These are phyloP conservation scores for Sclerotinia subarctica DNA, from an alignment of 2,329 filamentous ascomycete genomes.

Conservation along the genomic window DNA sequence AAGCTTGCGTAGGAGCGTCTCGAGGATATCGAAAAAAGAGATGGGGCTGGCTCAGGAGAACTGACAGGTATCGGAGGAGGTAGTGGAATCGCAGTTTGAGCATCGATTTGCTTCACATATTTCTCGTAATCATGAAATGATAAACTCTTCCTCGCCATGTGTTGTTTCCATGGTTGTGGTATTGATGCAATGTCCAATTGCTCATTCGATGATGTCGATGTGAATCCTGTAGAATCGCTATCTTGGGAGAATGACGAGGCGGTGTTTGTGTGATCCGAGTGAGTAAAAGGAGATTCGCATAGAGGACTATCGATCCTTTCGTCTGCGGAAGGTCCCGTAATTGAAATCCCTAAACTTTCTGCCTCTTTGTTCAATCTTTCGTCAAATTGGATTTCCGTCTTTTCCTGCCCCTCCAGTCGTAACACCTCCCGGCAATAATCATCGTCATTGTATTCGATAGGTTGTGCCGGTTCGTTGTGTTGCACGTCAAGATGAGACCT, in stretches of 20 bases:
- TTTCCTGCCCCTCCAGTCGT: conserved; percentile 28
- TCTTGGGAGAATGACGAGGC: conserved; percentile 32
- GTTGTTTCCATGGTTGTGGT: conserved; percentile 25
- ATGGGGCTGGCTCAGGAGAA: conserved; percentile 31
- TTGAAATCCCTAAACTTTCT: conserved; percentile 34
- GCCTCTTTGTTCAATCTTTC: conserved; percentile 32
- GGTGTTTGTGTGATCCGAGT: conserved; percentile 31
- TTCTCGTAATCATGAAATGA: conserved; percentile 38
- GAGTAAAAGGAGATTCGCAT: conserved; percentile 31
- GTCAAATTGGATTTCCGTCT: conserved; percentile 33
- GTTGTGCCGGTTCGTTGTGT: conserved; percentile 14
- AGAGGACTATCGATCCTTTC: conserved; percentile 24
- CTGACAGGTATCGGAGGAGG: conserved; percentile 19
- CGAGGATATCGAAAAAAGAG: conserved; percentile 36
- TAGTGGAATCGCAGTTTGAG: conserved; percentile 22
- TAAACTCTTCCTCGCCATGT: conserved; percentile 28
- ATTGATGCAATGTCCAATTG: conserved; percentile 8
- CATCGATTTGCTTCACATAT: conserved; percentile 31
- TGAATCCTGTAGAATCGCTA: conserved; percentile 34
- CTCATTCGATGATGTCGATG: conserved; percentile 34
- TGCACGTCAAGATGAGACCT: conserved; percentile 21
- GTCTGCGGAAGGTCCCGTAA: conserved; percentile 25
- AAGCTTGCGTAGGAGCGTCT: conserved; percentile 33
- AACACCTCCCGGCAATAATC: conserved; percentile 36
- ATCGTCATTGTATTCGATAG: conserved; percentile 30